These are phyloP conservation scores for Serendipita sp. DNA, from an alignment of 768 basidiomycete genomes.

Conservation along the genomic window DNA sequence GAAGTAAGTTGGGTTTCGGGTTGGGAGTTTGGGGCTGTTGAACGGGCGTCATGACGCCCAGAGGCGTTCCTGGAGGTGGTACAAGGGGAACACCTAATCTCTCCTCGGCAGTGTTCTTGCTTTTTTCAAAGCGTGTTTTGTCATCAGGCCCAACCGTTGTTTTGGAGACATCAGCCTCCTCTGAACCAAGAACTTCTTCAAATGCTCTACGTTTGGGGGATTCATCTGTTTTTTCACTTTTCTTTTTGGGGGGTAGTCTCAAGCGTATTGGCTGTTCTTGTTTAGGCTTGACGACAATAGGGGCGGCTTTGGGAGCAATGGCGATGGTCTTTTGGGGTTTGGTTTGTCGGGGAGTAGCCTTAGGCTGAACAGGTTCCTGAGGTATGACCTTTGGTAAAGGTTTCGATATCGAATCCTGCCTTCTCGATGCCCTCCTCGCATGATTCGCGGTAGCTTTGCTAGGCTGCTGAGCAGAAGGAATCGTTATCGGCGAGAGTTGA, in stretches of 20 bases:
- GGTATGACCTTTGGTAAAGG: neutral
- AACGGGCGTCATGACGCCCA: slow-evolving; percentile 1
- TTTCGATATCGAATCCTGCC: slow-evolving; percentile 8
- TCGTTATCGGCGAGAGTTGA: neutral
- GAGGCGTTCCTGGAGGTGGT: slow-evolving; percentile 6
- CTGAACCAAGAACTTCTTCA: slow-evolving; percentile 57
- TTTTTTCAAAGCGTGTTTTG: slow-evolving; percentile 56
- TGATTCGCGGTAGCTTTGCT: neutral
- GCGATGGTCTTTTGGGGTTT: neutral
- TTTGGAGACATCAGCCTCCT: slow-evolving; percentile 56
- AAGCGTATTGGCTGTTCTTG: neutral
- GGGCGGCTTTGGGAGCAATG: neutral
- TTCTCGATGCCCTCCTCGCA: neutral
- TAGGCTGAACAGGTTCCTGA: too few relatives aligned
- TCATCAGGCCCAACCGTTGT: slow-evolving; percentile 47
- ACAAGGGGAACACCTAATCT: slow-evolving; percentile 15
- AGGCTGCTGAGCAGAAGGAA: neutral
- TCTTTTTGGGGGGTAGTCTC: neutral
- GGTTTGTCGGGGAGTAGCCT: too few relatives aligned
- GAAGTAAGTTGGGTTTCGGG: slow-evolving; percentile 18
- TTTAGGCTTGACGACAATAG: neutral
- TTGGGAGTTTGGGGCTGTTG: neutral
- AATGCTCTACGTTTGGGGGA: slow-evolving; percentile 46
- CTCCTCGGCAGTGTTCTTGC: slow-evolving; percentile 61
- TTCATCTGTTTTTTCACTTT: slow-evolving; percentile 29